phyloP scores from a whole-genome alignment of 495 filamentous ascomycete species.

The Hypoxylon lienhwacheense region DNA sequence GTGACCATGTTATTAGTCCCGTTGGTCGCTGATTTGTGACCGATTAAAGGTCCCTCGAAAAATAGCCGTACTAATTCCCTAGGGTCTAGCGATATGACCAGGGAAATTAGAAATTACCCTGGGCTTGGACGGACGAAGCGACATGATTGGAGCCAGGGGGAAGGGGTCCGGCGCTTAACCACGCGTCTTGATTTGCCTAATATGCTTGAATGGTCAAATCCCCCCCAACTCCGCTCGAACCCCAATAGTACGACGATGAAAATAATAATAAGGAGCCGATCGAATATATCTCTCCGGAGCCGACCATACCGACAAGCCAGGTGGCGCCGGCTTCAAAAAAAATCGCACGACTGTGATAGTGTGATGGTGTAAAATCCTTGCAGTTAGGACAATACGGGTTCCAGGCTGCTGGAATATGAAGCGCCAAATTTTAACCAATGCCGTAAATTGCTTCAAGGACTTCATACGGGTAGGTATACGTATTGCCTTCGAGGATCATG shows the following conservation, averaged over 20 bases:
- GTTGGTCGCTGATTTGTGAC: constrained; percentile 2
- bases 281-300: background rate
- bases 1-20: constrained; percentile 3
- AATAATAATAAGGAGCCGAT: constrained; percentile 4
- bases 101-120: constrained; percentile 16
- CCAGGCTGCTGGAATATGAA: constrained; percentile 9
- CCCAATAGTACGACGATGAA: constrained; percentile 2
- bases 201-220: constrained; percentile 10
- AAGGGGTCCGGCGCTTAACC: constrained; percentile 25
- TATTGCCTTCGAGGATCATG: background rate
- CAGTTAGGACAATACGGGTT: constrained; percentile 12
- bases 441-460: background rate
- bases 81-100: constrained; percentile 11
- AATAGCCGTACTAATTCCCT: constrained; percentile 9
- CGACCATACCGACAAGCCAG: background rate
- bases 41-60: constrained; percentile 13
- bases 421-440: constrained; percentile 14
- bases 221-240: constrained; percentile 3
- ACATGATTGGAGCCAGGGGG: constrained; percentile 23
- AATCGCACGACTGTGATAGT: constrained; percentile 27
- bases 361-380: constrained; percentile 15
- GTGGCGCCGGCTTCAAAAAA: constrained; percentile 6
- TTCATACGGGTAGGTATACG: too few relatives aligned
- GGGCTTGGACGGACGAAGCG: constrained; percentile 11
- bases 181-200: constrained; percentile 21